A percentile compares a stretch with the other conserved stretches of the same genome.
Conservation (phyloP, 2,329 filamentous ascomycete species). For the Exserohilum turcica region DNA sequence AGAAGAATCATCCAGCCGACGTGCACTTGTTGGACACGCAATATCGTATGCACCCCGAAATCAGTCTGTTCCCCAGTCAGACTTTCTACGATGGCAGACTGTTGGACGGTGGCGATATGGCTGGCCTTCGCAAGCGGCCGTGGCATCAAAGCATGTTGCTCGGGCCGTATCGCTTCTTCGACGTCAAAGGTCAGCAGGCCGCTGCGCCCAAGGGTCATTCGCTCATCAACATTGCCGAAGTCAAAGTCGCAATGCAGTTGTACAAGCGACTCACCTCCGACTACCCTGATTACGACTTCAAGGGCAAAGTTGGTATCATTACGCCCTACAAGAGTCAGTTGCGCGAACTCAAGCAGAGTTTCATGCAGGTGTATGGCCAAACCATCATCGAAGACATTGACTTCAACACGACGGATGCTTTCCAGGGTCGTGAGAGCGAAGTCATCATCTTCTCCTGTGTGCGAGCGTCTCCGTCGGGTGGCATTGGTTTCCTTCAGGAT, state of each 20-base stretch:
- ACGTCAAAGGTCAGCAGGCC: conserved; percentile 86
- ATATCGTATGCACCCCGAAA: conserved; percentile 99
- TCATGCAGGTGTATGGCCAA: conserved; percentile 73
- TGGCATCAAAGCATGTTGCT: conserved; percentile 86
- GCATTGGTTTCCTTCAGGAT: conserved; percentile 97
- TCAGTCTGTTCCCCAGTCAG: conserved; percentile 85
- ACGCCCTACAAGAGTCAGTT: conserved; percentile 97
- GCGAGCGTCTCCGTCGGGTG: conserved; percentile 85
- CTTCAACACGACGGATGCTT: conserved; percentile 98
- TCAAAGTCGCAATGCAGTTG: conserved; percentile 83
- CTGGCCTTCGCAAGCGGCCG: conserved; percentile 71
- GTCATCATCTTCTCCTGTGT: conserved; percentile 99
- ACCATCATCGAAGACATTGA: conserved; percentile 79
- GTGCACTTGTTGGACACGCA: conserved; percentile 96
- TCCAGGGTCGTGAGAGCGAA: conserved; percentile 94
- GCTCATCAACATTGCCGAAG: conserved; percentile 83
- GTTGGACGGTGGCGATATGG: conserved; percentile 85
- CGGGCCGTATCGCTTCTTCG: conserved; percentile 95
- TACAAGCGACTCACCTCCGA: conserved; percentile 80
- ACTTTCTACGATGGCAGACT: conserved; percentile 92
- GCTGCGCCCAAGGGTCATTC: conserved; percentile 84
- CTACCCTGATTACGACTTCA: conserved; percentile 70
- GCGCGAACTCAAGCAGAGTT: conserved; percentile 75
- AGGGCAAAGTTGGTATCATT: conserved; percentile 91
- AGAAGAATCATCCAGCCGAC: conserved; percentile 83